These are phyloP conservation scores for Candolleomyces aberdarensis DNA, from an alignment of 768 basidiomycete species.

Conservation along the genomic window DNA sequence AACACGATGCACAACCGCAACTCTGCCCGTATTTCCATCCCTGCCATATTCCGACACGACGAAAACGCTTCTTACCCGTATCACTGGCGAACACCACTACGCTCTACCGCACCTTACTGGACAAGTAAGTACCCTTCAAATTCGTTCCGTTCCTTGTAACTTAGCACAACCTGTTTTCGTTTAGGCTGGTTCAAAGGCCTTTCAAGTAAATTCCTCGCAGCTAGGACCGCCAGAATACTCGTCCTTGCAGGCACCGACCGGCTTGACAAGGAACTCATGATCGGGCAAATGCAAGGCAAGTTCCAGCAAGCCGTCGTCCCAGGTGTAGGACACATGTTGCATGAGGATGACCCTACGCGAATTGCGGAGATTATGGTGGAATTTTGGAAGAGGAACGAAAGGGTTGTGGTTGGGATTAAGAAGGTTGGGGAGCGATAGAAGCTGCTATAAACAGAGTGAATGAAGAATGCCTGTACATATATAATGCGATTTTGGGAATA, in stretches of 20 bases:
- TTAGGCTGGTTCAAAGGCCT: conserved; percentile 90
- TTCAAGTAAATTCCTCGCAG: conserved; percentile 73
- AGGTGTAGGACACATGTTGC: conserved; percentile 89
- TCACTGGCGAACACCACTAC: conserved; percentile 82
- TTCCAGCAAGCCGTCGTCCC: conserved; percentile 90
- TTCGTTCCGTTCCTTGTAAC: neutral
- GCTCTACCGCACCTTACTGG: conserved; percentile 89
- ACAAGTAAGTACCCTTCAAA: conserved; percentile 47
- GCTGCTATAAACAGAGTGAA: no score
- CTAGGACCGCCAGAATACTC: conserved; percentile 79
- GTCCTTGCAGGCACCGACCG: conserved; percentile 92
- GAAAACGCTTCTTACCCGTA: conserved; percentile 41
- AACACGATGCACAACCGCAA: conserved; percentile 76
- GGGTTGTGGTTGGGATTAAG: conserved; percentile 57
- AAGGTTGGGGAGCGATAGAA: conserved; percentile 47
- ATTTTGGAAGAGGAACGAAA: conserved; percentile 90
- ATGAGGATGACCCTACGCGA: conserved; percentile 89
- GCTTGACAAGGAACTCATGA: conserved; percentile 90
- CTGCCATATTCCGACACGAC: conserved; percentile 59
- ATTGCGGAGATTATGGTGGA: conserved; percentile 80
- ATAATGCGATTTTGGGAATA: no score
- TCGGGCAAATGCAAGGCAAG: conserved; percentile 95
- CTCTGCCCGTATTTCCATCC: conserved; percentile 89
- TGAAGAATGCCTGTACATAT: no score
- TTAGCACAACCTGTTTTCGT: conserved; percentile 33